Base-by-base conservation (phyloP, 2,329 filamentous ascomycete genomes). In the Corynespora cassiicola region DNA sequence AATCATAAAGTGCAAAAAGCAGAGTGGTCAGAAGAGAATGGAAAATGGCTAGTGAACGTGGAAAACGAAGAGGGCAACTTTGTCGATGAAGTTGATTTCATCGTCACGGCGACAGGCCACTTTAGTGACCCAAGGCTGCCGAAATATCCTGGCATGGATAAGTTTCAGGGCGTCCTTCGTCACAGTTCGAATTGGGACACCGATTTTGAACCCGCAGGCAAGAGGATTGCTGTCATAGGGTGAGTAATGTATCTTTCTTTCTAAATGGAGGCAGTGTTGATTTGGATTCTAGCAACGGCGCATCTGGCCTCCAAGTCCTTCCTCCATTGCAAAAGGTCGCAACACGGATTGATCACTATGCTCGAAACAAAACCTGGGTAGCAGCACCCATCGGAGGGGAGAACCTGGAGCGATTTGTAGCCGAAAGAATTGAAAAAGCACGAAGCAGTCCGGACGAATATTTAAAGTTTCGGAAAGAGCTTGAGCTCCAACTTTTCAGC, bases 1-100 rank as follows among this genome's bases (percentile, higher is more conserved):
- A 54, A 68, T 20, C 53, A 59, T 17, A 48, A 50, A 7, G 66
- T 71, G 2, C 40, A 47, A 1, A 52, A 56, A 18, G 61, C 66
- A 2, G 33, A 41, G 6, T 73, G 69, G 69, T 32, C 63, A 14
- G 61, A 69, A 25, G 47, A 20, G 12, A 31, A 35, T n/a, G 36
- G 20, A 86, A 72, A 77, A 45, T 88, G 85, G 86, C 84, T 88
- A 58, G 80, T 88, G 10, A 68, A 67, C 2, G 60, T 84, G 6
- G 74, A 69, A 9, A 41, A 72, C 61, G 81, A 80, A 72, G 83
- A 23, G 17, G 20, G 24, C 12, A 25, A n/a, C 73, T 1, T 58
- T 21, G 17, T 25, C 7, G 37, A 38, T 22, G 41, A 32, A 25
- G 45, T 16, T 6, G 41, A 48, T 16, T 43, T 59, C 68, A 22